Evolutionary conservation across 768 basidiomycete species (phyloP), one percentile per base, ranked within the genome.

Genomic region (Hirschioporus abietinus): DNA sequence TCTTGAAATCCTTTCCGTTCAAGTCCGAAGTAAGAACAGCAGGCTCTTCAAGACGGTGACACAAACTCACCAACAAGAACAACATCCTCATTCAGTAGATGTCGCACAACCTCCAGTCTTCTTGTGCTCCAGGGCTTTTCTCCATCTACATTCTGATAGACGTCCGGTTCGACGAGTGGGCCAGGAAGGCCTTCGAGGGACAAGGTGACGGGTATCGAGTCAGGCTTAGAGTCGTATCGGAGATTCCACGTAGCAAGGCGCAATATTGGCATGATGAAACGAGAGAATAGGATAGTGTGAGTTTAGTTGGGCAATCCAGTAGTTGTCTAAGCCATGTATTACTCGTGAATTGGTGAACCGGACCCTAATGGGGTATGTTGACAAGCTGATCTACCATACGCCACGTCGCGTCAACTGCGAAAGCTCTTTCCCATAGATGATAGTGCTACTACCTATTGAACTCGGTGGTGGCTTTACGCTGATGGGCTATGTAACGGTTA

Each of bases 91-190:
- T 75, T 76, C 24, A 81, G 70, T 20, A 86, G 71, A n/a, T 81
- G 73, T 71, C 83, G 77, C 20, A 82, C 82, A 9, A 86, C 81
- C 60, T 77, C 76, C 66, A 85, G 73, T 35, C 86, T 75, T 15
- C 85, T 72, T 9, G 77, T 76, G 65, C 85, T 86, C 86, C 86
- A 86, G 1, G 85, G 84, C 69, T 81, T 79, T 71, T 87, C 86
- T 1, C 76, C 78, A 0, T 67, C 74, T 42, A 75, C 65, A 18
- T 68, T 67, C 6, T 75, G 68, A 68, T 76, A 83, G 30, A 67
- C 65, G 42, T 52, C 42, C 1, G 79, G 78, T 35, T 75, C 71
- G 12, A 68, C 64, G 8, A 82, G 74, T 1, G 84, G 82, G 70
- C 85, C 79, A 5, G 76, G 74, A 15, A 86, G 78, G 1, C 73